Conservation (phyloP, 345 rosid species). For the Rhodamnia rubescens region DNA sequence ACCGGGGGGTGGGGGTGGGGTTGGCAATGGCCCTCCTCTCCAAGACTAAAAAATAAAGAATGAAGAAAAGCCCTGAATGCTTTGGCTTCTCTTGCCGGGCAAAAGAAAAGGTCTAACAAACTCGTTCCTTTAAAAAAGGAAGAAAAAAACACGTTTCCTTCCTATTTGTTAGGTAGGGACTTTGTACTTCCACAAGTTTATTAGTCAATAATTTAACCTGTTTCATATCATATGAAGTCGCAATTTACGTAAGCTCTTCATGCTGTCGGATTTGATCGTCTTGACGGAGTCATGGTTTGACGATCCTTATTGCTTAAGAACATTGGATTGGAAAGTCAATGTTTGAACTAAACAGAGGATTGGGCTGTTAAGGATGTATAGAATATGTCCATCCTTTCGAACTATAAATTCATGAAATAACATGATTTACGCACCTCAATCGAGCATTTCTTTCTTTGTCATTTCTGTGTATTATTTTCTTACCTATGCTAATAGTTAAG, state of each 20-base stretch:
- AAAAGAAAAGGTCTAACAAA: neutral
- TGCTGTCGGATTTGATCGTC: neutral
- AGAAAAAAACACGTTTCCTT: neutral
- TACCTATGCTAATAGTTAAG: neutral
- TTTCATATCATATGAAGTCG: neutral
- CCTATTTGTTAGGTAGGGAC: neutral
- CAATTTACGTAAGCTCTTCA: neutral
- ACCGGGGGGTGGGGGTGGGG: neutral
- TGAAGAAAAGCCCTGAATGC: neutral
- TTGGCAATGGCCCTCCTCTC: neutral
- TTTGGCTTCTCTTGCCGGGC: neutral
- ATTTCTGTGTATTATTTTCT: neutral
- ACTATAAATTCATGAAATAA: neutral
- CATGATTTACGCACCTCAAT: neutral
- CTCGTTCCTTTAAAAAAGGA: neutral
- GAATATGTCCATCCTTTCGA: too few species aligned
- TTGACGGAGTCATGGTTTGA: neutral
- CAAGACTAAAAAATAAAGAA: neutral
- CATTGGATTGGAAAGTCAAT: neutral
- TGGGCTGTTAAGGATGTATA: neutral
- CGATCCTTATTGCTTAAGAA: neutral
- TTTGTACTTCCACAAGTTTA: neutral
- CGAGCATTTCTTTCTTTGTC: neutral
- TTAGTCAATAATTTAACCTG: neutral
- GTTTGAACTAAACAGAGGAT: neutral